Evolutionary conservation across 176 grass and related monocot species (phyloP), one percentile per base, ranked within the genome.

Genomic region (Alloteropsis semialata): DNA sequence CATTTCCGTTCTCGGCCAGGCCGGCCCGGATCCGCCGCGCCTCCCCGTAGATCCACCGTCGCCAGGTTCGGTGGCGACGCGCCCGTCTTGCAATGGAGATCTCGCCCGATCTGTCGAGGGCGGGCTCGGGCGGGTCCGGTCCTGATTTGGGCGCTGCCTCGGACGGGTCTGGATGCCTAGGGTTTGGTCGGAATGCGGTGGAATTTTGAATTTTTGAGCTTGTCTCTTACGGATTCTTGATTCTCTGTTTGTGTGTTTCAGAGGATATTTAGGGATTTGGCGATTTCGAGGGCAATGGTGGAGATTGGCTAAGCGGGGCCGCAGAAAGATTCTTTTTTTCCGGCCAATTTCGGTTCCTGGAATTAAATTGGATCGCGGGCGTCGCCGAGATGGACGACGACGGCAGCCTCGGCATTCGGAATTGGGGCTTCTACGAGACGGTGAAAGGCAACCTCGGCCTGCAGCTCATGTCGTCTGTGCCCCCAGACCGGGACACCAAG

Each of bases 351-450:
- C 27, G 41, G 51, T 64, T 83, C 45, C 22, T 88, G 24, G 58
- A 83, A 79, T 89, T 88, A 24, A 44, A 82, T 69, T 83, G 3
- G 19, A 83, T 59, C 39, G 28, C 42, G 25, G 38, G 66, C 33
- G 49, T 11, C 1, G 74, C 29, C 22, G 64, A 84, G 75, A 94
- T 94, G 94, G 89, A 97, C 72, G 93, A 90, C 16, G 90, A 96
- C 10, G 93, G 88, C 11, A 69, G 83, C 59, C 88, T 94, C 51
- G 82, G 91, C 27, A 84, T 94, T 57, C 87, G 85, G 87, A 91
- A 92, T 88, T 92, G 94, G 91, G 89, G 91, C 57, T 97, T 86
- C 88, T 97, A 94, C 33, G 91, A 94, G 17, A 86, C 58, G 4
- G 76, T 88, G 38, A 94, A 97, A 90, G 77, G 84, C 74, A 97